Conservation (phyloP, 108 stramenopile species). For the Epithemia pelagica region DNA sequence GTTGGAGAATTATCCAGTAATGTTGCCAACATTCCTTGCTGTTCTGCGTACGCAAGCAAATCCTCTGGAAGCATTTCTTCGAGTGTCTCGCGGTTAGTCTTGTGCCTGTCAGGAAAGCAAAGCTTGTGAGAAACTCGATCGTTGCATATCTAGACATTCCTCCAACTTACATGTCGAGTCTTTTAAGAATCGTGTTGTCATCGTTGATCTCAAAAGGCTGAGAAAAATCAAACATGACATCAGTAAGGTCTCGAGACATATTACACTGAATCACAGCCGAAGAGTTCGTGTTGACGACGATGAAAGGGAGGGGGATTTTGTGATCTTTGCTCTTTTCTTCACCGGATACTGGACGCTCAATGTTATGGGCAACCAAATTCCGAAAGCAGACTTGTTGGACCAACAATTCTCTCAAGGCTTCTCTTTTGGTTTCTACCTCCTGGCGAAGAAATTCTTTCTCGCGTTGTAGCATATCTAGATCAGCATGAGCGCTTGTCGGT, state of each 20-base stretch:
- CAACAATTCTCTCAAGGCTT: conserved; percentile 72
- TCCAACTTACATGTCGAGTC: conserved; percentile 69
- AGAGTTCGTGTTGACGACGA: conserved; percentile 80
- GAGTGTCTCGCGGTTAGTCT: conserved; percentile 33
- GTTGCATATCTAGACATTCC: background rate
- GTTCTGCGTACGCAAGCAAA: conserved; percentile 44
- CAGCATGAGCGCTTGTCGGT: conserved; percentile 40
- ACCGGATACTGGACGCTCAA: conserved; percentile 16
- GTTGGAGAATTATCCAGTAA: conserved; percentile 18
- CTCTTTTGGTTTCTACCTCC: conserved; percentile 57
- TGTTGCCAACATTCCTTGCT: conserved; percentile 37
- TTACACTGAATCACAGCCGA: conserved; percentile 87
- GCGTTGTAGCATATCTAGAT: conserved; percentile 39
- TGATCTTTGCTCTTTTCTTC: conserved; percentile 18
- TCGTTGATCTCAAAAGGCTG: conserved; percentile 91
- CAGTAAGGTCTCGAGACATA: conserved; percentile 75
- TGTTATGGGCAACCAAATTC: conserved; percentile 73
- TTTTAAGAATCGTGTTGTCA: conserved; percentile 91
- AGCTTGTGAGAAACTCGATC: conserved; percentile 6
- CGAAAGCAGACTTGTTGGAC: conserved; percentile 83
- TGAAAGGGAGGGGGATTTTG: conserved; percentile 86
- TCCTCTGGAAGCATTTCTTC: conserved; percentile 53
- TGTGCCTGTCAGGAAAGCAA: conserved; percentile 32
- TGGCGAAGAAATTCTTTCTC: conserved; percentile 34
- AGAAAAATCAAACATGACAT: conserved; percentile 89